Conservation (phyloP, 2,329 filamentous ascomycete species). For the Penicillium psychrosexuale region DNA sequence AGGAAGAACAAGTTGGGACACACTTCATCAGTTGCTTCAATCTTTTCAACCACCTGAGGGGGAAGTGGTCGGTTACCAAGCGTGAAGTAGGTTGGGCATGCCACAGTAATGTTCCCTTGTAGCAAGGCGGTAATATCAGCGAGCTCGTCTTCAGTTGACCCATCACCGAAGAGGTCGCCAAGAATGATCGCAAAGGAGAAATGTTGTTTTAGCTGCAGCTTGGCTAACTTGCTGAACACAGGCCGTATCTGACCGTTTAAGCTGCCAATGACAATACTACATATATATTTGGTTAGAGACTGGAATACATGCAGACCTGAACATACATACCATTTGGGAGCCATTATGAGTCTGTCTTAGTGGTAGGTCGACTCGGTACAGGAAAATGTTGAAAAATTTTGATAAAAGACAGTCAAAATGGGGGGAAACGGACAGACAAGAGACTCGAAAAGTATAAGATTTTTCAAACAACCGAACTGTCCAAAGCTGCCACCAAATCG, state of each 20-base stretch:
- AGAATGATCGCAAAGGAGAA: slow-evolving; percentile 82
- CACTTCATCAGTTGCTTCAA: slow-evolving; percentile 69
- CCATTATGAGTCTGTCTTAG: slow-evolving; percentile 41
- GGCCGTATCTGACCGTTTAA: slow-evolving; percentile 74
- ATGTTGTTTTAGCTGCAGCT: slow-evolving; percentile 79
- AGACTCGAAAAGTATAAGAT: no score
- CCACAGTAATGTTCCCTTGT: slow-evolving; percentile 67
- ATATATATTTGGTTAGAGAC: slow-evolving; percentile 14
- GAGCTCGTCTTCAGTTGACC: slow-evolving; percentile 49
- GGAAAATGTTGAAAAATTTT: not conserved
- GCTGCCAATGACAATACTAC: slow-evolving; percentile 70
- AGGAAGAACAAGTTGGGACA: slow-evolving; percentile 90
- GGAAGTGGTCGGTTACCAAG: slow-evolving; percentile 74
- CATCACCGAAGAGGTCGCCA: slow-evolving; percentile 73
- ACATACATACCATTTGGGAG: slow-evolving; percentile 54
- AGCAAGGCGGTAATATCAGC: slow-evolving; percentile 65
- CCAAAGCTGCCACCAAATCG: not conserved
- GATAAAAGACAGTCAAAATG: not conserved
- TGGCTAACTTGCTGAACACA: slow-evolving; percentile 74
- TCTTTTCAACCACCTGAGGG: slow-evolving; percentile 63
- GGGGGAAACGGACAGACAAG: not conserved
- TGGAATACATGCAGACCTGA: not conserved
- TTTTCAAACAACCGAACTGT: not conserved
- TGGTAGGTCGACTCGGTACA: not conserved
- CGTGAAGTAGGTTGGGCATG: slow-evolving; percentile 87